Percentiles rank a stretch among this genome's conserved stretches.
Conservation (phyloP, 2,329 filamentous ascomycete genomes). For the Colletotrichum lini region DNA sequence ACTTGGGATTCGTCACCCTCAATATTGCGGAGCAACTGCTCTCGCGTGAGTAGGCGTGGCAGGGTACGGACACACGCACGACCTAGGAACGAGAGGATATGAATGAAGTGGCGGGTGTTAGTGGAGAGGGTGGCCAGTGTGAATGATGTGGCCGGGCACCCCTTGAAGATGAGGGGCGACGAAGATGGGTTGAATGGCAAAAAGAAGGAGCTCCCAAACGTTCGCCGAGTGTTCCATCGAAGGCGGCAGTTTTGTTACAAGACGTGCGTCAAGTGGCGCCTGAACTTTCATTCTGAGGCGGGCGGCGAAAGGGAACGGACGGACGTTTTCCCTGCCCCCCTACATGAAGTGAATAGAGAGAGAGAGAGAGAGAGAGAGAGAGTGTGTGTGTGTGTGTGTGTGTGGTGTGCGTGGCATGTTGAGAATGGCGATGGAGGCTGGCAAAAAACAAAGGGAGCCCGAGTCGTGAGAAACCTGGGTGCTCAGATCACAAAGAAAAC, state of each 20-base stretch:
- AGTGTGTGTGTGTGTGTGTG: neutral
- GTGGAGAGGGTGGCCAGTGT: constrained; percentile 16
- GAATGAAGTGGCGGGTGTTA: neutral
- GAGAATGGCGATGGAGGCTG: neutral
- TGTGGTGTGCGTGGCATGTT: neutral
- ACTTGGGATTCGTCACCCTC: constrained; percentile 23
- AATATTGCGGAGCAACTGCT: constrained; percentile 15
- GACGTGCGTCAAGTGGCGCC: constrained; percentile 56
- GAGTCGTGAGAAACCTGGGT: constrained; percentile 27
- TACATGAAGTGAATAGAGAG: constrained; percentile 1
- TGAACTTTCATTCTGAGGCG: constrained; percentile 44
- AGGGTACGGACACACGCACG: too few species aligned
- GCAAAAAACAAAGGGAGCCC: constrained; percentile 37
- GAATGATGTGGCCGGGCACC: constrained; percentile 10
- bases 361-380: neutral
- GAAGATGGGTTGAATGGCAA: constrained; percentile 29
- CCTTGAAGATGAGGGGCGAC: constrained; percentile 17
- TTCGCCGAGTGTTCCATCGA: constrained; percentile 52
- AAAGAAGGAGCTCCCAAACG: constrained; percentile 39
- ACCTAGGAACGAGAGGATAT: neutral
- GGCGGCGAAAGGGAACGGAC: constrained; percentile 25
- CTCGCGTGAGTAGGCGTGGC: neutral
- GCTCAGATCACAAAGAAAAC: constrained; percentile 8
- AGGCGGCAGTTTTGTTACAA: constrained; percentile 51
- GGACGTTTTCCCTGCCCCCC: neutral